Evolutionary conservation across 352 stramenopile genomes (phyloP).

Genomic region (Phytophthora pluvialis): DNA sequence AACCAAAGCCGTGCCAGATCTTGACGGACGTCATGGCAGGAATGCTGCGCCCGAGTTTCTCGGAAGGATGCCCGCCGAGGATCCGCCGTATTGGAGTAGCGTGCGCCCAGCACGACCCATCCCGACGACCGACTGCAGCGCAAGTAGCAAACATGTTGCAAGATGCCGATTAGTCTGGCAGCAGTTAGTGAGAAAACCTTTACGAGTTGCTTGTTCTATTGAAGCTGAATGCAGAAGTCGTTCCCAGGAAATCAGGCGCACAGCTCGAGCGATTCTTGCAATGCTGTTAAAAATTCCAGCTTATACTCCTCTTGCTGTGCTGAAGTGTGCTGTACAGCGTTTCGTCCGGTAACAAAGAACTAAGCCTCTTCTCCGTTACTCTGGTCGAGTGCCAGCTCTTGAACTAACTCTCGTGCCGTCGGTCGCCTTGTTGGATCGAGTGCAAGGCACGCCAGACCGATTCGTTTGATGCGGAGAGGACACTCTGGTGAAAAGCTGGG

Average conservation of each 20-base stretch:
- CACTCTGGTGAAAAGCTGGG: constrained; percentile 49
- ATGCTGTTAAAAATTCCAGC: background rate
- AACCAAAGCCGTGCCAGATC: constrained; percentile 50
- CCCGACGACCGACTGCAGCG: constrained; percentile 35
- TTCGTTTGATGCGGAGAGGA: constrained; percentile 35
- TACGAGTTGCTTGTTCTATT: too few species aligned
- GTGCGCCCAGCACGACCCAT: constrained; percentile 50
- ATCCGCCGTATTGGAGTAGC: constrained; percentile 45
- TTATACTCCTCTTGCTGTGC: background rate
- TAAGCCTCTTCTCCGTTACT: background rate
- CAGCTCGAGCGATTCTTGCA: background rate
- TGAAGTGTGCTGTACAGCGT: background rate
- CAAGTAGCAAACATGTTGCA: constrained; percentile 24
- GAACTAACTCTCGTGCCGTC: constrained; percentile 36
- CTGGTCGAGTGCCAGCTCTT: background rate
- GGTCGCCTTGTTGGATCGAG: constrained; percentile 37
- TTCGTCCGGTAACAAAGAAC: background rate
- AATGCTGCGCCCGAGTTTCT: constrained; percentile 53
- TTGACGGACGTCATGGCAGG: constrained; percentile 47
- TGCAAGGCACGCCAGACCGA: constrained; percentile 35
- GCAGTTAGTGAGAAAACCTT: background rate
- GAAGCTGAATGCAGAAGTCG: too few species aligned
- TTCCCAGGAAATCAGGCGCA: background rate
- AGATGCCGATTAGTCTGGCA: constrained; percentile 1
- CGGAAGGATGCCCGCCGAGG: constrained; percentile 39